phyloP scores from a whole-genome alignment of 805 yeast species.

The Starmerella riodocensis region DNA sequence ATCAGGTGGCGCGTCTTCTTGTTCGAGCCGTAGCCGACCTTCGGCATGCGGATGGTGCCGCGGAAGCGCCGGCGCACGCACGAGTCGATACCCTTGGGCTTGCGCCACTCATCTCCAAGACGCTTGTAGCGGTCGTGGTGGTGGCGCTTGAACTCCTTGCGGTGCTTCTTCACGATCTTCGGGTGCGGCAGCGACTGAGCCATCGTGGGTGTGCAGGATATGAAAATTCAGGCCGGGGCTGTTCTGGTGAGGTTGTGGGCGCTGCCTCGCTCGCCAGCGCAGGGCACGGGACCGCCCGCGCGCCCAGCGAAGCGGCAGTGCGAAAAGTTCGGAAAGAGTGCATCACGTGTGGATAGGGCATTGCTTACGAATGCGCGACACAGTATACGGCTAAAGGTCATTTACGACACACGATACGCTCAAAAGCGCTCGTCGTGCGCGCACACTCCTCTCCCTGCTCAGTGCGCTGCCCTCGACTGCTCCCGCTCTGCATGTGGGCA shows the following conservation, averaged over 20 bases:
- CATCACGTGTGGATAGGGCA: slow-evolving; percentile 17
- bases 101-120: slow-evolving; percentile 98
- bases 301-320: too few relatives aligned
- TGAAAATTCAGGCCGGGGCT: too few relatives aligned
- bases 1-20: slow-evolving; percentile 90
- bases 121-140: slow-evolving; percentile 99
- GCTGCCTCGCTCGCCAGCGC: too few relatives aligned
- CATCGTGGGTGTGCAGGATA: slow-evolving; percentile 36
- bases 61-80: slow-evolving; percentile 98
- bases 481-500: too few relatives aligned
- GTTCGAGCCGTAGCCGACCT: slow-evolving; percentile 99
- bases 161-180: slow-evolving; percentile 99
- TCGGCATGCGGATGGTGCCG: slow-evolving; percentile 98
- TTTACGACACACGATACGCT: too few relatives aligned
- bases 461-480: too few relatives aligned
- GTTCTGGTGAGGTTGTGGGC: too few relatives aligned
- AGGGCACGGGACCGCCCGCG: slow-evolving; percentile 7
- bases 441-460: too few relatives aligned
- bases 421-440: too few relatives aligned
- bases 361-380: background rate
- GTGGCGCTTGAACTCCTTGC: slow-evolving; percentile 98
- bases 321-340: too few relatives aligned
- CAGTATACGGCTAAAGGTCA: too few relatives aligned
- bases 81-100: slow-evolving; percentile 99
- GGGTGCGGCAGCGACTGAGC: slow-evolving; percentile 97